Evolutionary conservation across 2,329 filamentous ascomycete species (phyloP).

Genomic region (Achaetomium macrosporum): DNA sequence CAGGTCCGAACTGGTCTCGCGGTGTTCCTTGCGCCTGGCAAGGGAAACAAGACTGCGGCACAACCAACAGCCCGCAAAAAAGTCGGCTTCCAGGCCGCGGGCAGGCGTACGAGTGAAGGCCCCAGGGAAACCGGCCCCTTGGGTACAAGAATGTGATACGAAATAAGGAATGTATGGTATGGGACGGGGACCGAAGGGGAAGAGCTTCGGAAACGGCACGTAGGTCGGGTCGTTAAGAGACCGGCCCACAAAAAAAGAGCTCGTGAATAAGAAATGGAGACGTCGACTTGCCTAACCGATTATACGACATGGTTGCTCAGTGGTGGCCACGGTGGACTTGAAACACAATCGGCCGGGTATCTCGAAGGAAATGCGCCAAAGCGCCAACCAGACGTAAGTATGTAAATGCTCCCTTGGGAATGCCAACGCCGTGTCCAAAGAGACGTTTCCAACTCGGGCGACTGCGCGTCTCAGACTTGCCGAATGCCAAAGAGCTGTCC

Average conservation of each 20-base stretch:
- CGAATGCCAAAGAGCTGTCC: background rate
- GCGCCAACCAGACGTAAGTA: background rate
- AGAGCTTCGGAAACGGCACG: constrained; percentile 1
- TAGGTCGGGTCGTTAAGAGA: background rate
- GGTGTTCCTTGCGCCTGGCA: constrained; percentile 21
- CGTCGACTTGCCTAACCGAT: constrained; percentile 60
- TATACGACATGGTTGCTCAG: constrained; percentile 58
- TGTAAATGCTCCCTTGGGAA: background rate
- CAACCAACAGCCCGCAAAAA: constrained; percentile 9
- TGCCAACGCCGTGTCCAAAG: background rate
- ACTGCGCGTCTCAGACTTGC: constrained; percentile 11
- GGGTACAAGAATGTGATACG: constrained; percentile 11
- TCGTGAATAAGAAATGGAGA: constrained; percentile 16
- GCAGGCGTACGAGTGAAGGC: constrained; percentile 4
- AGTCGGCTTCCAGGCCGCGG: constrained; percentile 6
- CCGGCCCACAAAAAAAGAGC: constrained; percentile 1
- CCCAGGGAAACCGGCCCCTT: constrained; percentile 9
- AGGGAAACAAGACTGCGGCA: constrained; percentile 17
- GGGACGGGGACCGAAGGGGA: background rate
- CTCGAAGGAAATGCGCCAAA: background rate
- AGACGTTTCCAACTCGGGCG: constrained; percentile 9
- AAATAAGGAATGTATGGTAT: background rate
- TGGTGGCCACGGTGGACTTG: constrained; percentile 8
- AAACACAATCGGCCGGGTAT: constrained; percentile 6
- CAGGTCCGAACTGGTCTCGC: background rate